Base-by-base conservation (phyloP, 768 basidiomycete genomes). In the Lanmaoa pseudosensibilis region DNA sequence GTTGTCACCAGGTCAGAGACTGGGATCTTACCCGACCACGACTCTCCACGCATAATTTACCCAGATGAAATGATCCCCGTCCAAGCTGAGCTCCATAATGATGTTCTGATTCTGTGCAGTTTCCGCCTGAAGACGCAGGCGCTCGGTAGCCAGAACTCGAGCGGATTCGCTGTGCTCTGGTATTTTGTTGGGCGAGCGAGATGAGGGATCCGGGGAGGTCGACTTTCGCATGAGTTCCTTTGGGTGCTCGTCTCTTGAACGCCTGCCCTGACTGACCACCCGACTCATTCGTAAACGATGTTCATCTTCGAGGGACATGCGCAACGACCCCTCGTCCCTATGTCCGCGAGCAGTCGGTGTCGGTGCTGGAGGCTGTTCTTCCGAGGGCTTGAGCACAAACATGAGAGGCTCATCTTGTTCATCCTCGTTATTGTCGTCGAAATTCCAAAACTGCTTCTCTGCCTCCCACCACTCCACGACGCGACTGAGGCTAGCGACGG, bases 381-480 rank as follows among this genome's bases (percentile, higher is more conserved):
- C 88, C 19, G 82, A 83, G 0, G 96, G 88, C 71, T 96, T 97
- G 71, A 94, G 88, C 53, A 98, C 93, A 67, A 98, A 98, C 62
- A 88, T 84, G 48, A 98, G 76, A 1, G 93, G 92, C 62, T 98
- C 96, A 54, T 92, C 89, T 68, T 90, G 86, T 64, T 94, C 93
- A 56, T 92, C 87, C 44, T 90, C 90, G 58, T 90, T 88, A 64
- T 92, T 88, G 68, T 93, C 92, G 67, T 95, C 91, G 69, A 98
- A 98, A 67, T 97, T 97, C 97, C 97, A 99, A 73, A 99, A 99
- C 63, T 95, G 93, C 68, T 95, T 95, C 77, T 98, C 96, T 12
- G 97, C 97, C 73, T 97, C 95, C 94, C 94, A 98, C 96, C 97
- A 99, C 68, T 98, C 97, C 60, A 98, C 89, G 30, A 98, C 97